Evolutionary conservation across 2,329 filamentous ascomycete genomes (phyloP).

Genomic region (Nigrospora sphaerica): DNA sequence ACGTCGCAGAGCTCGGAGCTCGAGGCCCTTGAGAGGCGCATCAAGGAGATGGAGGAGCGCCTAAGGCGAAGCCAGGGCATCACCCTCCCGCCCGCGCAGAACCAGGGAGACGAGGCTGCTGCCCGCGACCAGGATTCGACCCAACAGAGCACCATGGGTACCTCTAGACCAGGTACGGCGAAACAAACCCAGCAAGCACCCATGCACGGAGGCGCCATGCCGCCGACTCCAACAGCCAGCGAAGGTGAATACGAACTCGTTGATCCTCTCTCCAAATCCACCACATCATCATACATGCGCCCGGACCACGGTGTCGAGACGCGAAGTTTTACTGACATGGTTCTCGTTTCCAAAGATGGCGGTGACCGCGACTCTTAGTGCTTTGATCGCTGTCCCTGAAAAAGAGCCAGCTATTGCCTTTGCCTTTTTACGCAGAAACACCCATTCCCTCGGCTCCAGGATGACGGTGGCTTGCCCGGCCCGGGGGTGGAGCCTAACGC

Average conservation of each 20-base stretch:
- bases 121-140: conserved; percentile 19
- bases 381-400: conserved; percentile 1
- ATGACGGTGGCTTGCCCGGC: no score
- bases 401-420: not conserved
- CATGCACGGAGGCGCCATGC: conserved; percentile 50
- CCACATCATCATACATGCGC: not conserved
- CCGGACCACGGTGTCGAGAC: conserved; percentile 15
- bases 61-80: conserved; percentile 38
- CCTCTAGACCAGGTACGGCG: conserved; percentile 46
- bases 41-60: conserved; percentile 79
- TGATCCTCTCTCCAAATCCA: conserved; percentile 5
- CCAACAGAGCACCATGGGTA: conserved; percentile 15
- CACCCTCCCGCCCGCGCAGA: conserved; percentile 1
- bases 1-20: conserved; percentile 70
- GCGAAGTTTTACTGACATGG: conserved; percentile 34
- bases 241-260: conserved; percentile 51
- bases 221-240: conserved; percentile 53
- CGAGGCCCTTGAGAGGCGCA: conserved; percentile 73
- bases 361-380: conserved; percentile 24
- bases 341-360: conserved; percentile 32
- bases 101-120: conserved; percentile 5
- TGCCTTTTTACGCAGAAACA: no score
- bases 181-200: conserved; percentile 40
- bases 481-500: no score
- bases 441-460: no score